phyloP scores from a whole-genome alignment of 768 basidiomycete species.

The Leccinellum albellum region DNA sequence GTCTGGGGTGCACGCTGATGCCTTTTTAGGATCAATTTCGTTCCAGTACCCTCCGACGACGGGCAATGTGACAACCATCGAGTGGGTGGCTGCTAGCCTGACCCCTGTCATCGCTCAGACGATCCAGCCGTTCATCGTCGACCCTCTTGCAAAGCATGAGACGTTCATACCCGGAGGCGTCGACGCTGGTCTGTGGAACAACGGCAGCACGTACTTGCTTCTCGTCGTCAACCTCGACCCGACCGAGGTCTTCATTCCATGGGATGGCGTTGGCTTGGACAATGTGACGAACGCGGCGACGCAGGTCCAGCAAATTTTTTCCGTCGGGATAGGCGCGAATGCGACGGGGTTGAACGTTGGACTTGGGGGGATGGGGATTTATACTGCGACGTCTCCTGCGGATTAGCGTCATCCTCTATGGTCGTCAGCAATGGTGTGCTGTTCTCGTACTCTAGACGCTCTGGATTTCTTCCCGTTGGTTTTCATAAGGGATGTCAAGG shows the following conservation, averaged over 20 bases:
- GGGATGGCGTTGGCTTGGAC: constrained; percentile 15
- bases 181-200: constrained; percentile 23
- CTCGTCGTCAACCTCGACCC: constrained; percentile 14
- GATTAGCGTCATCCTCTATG: not conserved
- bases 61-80: constrained; percentile 22
- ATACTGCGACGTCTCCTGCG: constrained; percentile 7
- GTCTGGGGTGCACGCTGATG: not conserved
- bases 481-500: too few species aligned
- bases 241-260: constrained; percentile 10
- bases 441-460: too few species aligned
- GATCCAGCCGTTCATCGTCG: constrained; percentile 23
- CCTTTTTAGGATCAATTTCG: constrained; percentile 24
- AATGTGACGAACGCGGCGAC: constrained; percentile 12
- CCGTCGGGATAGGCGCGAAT: constrained; percentile 12
- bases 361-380: constrained; percentile 22
- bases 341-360: constrained; percentile 18
- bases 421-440: not conserved
- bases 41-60: constrained; percentile 26
- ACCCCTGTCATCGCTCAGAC: not conserved
- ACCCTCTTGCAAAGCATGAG: constrained; percentile 3
- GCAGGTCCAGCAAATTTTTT: constrained; percentile 17
- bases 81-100: constrained; percentile 12
- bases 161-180: constrained; percentile 18
- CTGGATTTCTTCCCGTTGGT: too few species aligned
- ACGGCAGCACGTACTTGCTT: constrained; percentile 22